A percentile compares a stretch with the other conserved stretches of the same genome.
Evolutionary conservation across 331 rosid species (phyloP).

Genomic region (Stylosanthes scabra): DNA sequence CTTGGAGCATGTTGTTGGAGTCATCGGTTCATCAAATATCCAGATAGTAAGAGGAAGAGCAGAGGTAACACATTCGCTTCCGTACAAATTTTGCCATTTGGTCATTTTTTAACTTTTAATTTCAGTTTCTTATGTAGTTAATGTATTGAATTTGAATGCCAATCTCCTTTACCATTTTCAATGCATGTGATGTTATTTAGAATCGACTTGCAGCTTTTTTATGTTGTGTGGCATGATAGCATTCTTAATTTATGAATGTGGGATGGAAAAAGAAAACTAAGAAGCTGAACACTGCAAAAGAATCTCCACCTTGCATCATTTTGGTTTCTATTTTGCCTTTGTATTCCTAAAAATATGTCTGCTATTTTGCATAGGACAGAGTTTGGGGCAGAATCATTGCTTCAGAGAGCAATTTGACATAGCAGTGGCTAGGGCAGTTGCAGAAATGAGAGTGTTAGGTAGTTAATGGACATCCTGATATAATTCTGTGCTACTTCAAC

Average conservation of each 20-base stretch:
- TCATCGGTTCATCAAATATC: slow-evolving; percentile 70
- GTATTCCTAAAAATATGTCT: slow-evolving; percentile 22
- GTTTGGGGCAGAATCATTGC: slow-evolving; percentile 66
- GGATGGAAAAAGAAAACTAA: no score
- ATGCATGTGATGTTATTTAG: not conserved
- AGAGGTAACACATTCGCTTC: slow-evolving; percentile 56
- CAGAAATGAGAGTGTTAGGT: slow-evolving; percentile 85
- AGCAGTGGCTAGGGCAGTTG: slow-evolving; percentile 92
- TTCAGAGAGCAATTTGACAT: slow-evolving; percentile 80
- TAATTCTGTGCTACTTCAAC: slow-evolving; percentile 15
- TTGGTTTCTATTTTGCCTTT: not conserved
- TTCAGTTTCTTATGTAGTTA: not conserved
- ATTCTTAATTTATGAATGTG: not conserved
- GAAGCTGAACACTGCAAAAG: not conserved
- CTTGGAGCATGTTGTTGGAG: slow-evolving; percentile 76
- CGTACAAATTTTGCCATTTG: not conserved
- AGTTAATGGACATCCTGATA: slow-evolving; percentile 24
- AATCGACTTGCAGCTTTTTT: not conserved
- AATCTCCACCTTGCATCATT: not conserved
- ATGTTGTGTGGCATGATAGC: not conserved
- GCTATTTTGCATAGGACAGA: slow-evolving; percentile 61
- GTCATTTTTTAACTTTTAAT: not conserved
- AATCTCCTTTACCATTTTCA: not conserved
- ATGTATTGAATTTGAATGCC: not conserved
- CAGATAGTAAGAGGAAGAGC: slow-evolving; percentile 92